phyloP scores from a whole-genome alignment of 1,139 yeast genomes.

The Suzukiozyma palmioleophila region DNA sequence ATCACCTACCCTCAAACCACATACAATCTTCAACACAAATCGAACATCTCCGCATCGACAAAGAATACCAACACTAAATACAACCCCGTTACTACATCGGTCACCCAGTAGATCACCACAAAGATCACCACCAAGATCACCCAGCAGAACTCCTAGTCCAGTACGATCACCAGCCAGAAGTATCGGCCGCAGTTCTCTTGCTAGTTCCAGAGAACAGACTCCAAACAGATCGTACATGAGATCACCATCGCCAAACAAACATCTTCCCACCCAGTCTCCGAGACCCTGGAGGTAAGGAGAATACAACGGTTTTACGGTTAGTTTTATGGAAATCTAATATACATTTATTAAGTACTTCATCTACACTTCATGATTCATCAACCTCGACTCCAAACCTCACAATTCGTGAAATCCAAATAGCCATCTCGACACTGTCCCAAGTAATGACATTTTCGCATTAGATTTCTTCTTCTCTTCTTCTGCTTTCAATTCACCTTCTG shows the following conservation, averaged over 20 bases:
- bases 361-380: slow-evolving; percentile 3
- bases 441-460: slow-evolving; percentile 30
- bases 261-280: slow-evolving; percentile 4
- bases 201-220: slow-evolving; percentile 3
- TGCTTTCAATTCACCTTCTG: slow-evolving; percentile 18
- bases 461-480: slow-evolving; percentile 18
- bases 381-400: slow-evolving; percentile 11
- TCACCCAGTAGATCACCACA: slow-evolving; percentile 6
- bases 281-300: slow-evolving; percentile 7
- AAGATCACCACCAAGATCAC: slow-evolving; percentile 7
- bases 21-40: slow-evolving; percentile 1
- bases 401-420: slow-evolving; percentile 46
- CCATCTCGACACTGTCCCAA: slow-evolving; percentile 32
- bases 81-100: slow-evolving; percentile 2
- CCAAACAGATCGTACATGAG: slow-evolving; percentile 5
- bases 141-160: slow-evolving; percentile 5
- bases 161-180: slow-evolving; percentile 5
- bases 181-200: slow-evolving; percentile 8
- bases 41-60: slow-evolving; percentile 1
- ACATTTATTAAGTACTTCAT: neutral
- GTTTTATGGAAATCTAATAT: neutral
- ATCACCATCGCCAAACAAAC: slow-evolving; percentile 9
- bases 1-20: slow-evolving; percentile 3
- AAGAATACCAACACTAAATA: slow-evolving; percentile 1
- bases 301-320: slow-evolving; percentile 1